Conservation (phyloP, 108 stramenopile species). For the Halocafeteria seosinensis region DNA sequence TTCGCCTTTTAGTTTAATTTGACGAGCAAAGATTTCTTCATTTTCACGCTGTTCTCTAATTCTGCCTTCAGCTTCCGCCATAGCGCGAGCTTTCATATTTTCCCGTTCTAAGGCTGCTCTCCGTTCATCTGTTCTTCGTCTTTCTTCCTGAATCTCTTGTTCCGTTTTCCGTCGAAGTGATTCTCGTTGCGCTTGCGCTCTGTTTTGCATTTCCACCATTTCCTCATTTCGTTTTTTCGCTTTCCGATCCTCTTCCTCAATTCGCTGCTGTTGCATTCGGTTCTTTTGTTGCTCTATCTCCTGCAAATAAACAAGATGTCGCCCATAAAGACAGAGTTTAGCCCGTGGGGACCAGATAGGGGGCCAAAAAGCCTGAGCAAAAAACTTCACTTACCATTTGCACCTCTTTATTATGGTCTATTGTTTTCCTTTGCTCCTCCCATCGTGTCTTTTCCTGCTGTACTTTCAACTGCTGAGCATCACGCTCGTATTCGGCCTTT, state of each 20-base stretch:
- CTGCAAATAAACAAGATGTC: not conserved
- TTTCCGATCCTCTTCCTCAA: slow-evolving; percentile 3
- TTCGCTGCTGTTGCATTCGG: not conserved
- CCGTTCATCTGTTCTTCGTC: slow-evolving; percentile 6
- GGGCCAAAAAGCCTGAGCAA: too few species aligned
- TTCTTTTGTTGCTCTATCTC: not conserved
- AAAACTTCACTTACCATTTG: not conserved
- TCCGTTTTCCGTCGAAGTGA: slow-evolving; percentile 17
- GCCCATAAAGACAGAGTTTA: not conserved
- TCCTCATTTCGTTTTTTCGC: slow-evolving; percentile 7
- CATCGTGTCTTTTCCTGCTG: not conserved
- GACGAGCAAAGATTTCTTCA: slow-evolving; percentile 40
- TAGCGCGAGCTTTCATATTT: slow-evolving; percentile 19
- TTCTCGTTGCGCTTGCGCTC: not conserved
- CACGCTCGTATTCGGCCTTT: not conserved
- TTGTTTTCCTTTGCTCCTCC: slow-evolving; percentile 1
- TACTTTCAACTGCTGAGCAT: not conserved
- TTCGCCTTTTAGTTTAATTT: slow-evolving; percentile 9
- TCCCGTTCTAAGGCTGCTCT: slow-evolving; percentile 11
- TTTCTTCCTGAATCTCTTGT: slow-evolving; percentile 3
- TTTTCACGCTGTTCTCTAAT: slow-evolving; percentile 50
- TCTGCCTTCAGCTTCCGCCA: slow-evolving; percentile 46
- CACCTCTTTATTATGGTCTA: not conserved
- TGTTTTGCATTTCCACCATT: not conserved
- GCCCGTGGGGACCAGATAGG: not conserved